Evolutionary conservation across 441 rosid genomes (phyloP), one percentile per base, ranked within the genome.

Genomic region (Erodium moschatum): DNA sequence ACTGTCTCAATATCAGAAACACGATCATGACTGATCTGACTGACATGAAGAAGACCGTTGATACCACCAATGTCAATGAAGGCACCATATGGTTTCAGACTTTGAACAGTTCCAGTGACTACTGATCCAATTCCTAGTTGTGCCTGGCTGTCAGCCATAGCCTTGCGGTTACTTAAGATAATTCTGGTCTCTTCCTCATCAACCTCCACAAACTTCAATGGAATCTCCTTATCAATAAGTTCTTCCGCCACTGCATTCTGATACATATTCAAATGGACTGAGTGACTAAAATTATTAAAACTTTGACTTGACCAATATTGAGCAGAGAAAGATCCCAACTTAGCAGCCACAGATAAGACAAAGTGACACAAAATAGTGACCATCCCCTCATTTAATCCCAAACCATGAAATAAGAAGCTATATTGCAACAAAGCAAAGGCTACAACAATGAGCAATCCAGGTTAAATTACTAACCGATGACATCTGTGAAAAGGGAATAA

Each of bases 41-140:
- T 94, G 73, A 94, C 97, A 64, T 91, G 97, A 70, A 94, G 99
- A 79, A 94, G 97, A 72, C 97, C 97, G 16, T 87, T 91, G 72
- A 94, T 89, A 73, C 97, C 97, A 9, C 99, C 97, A 75, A 94
- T 94, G 78, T 94, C 98, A 19, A 94, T 87, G 79, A 94, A 94
- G 66, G 98, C 97, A 75, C 98, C 96, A 74, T 89, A 94, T 8
- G 97, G 97, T 82, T 94, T 94, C 79, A 94, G 86, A 79, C 96
- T 94, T 85, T 91, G 94, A 74, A 94, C 96, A 58, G 89, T 84
- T 73, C 97, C 98, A 4, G 79, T 75, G 54, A 89, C 98, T 75
- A 94, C 97, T 40, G 94, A 91, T 69, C 98, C 97, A 44, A 94
- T 94, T 69, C 98, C 96, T 62, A 94, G 84, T 74, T 94, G 98